Evolutionary conservation across 345 rosid species (phyloP), one percentile per base, ranked within the genome.

Genomic region (Sisymbrium irio): DNA sequence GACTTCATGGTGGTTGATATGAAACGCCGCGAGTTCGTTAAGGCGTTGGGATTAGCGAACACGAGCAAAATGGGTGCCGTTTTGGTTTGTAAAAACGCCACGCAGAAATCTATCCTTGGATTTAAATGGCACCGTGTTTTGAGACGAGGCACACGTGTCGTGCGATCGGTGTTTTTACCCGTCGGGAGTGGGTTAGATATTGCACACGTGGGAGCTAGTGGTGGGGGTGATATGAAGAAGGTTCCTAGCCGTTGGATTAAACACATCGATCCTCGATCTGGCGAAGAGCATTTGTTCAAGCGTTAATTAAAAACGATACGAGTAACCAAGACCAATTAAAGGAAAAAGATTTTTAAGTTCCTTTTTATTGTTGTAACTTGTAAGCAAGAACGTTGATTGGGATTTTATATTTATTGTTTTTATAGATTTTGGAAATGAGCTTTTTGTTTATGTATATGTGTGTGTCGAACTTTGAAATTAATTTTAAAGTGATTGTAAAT

Each of bases 1-100:
- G 96, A 93, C 45, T 93, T 93, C 74, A 59, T 93, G 84, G 87
- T 89, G 64, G 91, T 84, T 36, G 98, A 89, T 72, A 84, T 85
- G 11, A 78, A 61, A 77, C 78, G 80, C 28, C 84, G 77, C 62
- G 96, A 87, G 62, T 91, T 86, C 20, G 79, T 62, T 3, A 82
- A 80, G 76, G 80, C 85, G 72, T 81, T 93, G 80, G 82, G 85
- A 78, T 25, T 61, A 8, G 97, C 94, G 5, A 82, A 80, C 74
- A 63, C 86, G 75, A 81, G 87, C 17, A 37, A 45, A 1, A 82
- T 81, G 58, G 98, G 97, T 0, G 98, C 97, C 1, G 90, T 91
- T 32, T 68, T 91, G 71, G 89, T 84, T 3, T 85, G 97, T 41
- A 91, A 88, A 80, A 93, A 91, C 67, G 96, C 89, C 7, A 70